Base-by-base conservation (phyloP, 2,329 filamentous ascomycete genomes). In the Phaeosphaeria sp. region DNA sequence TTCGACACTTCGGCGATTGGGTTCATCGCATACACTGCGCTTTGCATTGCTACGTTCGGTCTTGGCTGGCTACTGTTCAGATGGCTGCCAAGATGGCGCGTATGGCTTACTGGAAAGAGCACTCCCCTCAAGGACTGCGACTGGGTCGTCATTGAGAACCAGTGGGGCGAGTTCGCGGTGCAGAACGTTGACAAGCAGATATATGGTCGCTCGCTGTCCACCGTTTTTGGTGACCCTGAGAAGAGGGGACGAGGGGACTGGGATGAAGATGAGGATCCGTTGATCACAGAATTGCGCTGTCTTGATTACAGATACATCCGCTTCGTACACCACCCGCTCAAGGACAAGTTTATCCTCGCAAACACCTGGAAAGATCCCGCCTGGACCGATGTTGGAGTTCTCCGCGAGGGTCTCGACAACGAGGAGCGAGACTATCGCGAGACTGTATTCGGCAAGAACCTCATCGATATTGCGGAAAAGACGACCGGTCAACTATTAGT, bases 81-180 rank as follows among this genome's bases (percentile, higher is more conserved):
- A 61, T 99, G 95, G 95, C 77, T 98, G 52, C 96, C 95, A 5
- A 86, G 88, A 57, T 96, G 92, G 92, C 88, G 91, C 68, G 89
- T 98, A 49, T 85, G 84, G 49, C 74, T 98, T 43, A 82, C 91
- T 42, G 95, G 95, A 25, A 85, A 81, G 52, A 80, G 88, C 5
- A 86, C 86, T 17, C 82, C 91, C 2, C 81, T 99, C 27, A 84
- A 85, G 53, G 86, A 91, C 53, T 95, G 92, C 70, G 84, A 91
- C 58, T 99, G 96, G 95, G 89, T 97, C 44, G 93, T 96, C 25
- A 86, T 98, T 63, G 95, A 97, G 84, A 97, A 99, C 71, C 93
- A 98, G 84, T 98, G 95, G 94, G 91, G 91, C 49, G 94, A 98
- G 77, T 91, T 98, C 76, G 83, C 85, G 13, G 86, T 95, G n/a